Percentiles rank a stretch among this genome's conserved stretches.
These are phyloP conservation scores for Camelina hispida DNA, from an alignment of 345 rosid species.

Conservation along the genomic window DNA sequence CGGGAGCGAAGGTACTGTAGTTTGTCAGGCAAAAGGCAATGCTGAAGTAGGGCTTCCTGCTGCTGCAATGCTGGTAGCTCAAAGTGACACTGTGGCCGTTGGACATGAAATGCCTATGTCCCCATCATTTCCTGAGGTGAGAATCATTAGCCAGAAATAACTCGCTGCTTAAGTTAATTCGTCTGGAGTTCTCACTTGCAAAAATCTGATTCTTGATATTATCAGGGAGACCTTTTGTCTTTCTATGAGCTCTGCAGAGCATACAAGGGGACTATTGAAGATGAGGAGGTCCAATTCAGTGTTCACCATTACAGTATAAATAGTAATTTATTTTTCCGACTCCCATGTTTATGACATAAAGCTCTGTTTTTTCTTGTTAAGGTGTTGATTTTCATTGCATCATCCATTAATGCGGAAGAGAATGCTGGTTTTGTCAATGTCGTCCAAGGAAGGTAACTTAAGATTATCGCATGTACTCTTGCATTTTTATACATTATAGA, in stretches of 20 bases:
- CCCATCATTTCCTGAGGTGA: constrained; percentile 83
- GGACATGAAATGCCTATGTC: constrained; percentile 74
- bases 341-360: constrained; percentile 18
- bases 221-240: constrained; percentile 83
- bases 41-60: constrained; percentile 79
- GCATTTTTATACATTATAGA: not conserved
- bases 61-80: constrained; percentile 62
- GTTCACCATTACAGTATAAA: constrained; percentile 1
- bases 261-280: constrained; percentile 75
- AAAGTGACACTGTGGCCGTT: constrained; percentile 81
- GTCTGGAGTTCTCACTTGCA: constrained; percentile 16
- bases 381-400: constrained; percentile 61
- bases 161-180: constrained; percentile 17
- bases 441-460: constrained; percentile 74
- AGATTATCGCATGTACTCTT: constrained; percentile 18
- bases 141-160: constrained; percentile 43
- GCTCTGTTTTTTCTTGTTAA: constrained; percentile 38
- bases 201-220: constrained; percentile 42
- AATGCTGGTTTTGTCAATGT: constrained; percentile 63
- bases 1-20: constrained; percentile 59
- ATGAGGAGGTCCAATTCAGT: constrained; percentile 65
- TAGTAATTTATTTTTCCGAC: constrained; percentile 4
- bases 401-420: constrained; percentile 48
- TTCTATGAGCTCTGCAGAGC: constrained; percentile 78
- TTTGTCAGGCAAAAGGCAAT: constrained; percentile 69